These are phyloP conservation scores for Syzygium aromaticum DNA, from an alignment of 345 rosid genomes.

Conservation along the genomic window DNA sequence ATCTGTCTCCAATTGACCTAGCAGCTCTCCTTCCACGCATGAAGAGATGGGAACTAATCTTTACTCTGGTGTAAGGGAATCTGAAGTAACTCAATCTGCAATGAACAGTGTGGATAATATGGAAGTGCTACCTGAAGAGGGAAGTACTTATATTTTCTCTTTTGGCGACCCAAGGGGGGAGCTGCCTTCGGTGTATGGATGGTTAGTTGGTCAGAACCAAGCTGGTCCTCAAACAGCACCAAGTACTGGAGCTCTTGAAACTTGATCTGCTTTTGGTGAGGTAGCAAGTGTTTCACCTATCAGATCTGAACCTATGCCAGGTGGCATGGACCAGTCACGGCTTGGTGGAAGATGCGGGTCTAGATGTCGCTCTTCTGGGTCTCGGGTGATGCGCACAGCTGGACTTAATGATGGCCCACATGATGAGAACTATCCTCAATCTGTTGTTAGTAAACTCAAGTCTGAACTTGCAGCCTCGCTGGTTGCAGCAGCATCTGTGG, in stretches of 20 bases:
- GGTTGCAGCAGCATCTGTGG: constrained; percentile 75
- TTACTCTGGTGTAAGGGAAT: constrained; percentile 20
- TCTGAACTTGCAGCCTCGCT: constrained; percentile 72
- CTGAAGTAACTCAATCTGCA: constrained; percentile 21
- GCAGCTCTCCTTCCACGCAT: constrained; percentile 18
- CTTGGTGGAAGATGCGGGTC: constrained; percentile 25
- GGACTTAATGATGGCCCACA: constrained; percentile 18
- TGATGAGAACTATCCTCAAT: constrained; percentile 31
- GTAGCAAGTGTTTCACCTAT: not conserved
- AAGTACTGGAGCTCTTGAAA: constrained; percentile 18
- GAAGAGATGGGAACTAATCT: constrained; percentile 22
- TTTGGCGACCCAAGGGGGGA: constrained; percentile 54
- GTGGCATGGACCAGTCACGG: constrained; percentile 13
- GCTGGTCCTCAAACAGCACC: constrained; percentile 24
- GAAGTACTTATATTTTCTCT: constrained; percentile 27
- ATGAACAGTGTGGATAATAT: constrained; percentile 28
- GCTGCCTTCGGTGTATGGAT: constrained; percentile 58
- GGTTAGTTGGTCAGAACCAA: constrained; percentile 59
- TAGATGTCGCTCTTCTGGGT: constrained; percentile 18
- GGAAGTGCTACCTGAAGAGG: constrained; percentile 32
- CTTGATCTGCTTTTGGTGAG: constrained; percentile 13
- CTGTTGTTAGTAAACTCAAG: constrained; percentile 50
- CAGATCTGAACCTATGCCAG: constrained; percentile 9
- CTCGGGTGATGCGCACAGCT: constrained; percentile 12
- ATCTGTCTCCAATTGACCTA: constrained; percentile 43